Conservation (phyloP, 352 stramenopile genomes). For the Phytophthora quininea region DNA sequence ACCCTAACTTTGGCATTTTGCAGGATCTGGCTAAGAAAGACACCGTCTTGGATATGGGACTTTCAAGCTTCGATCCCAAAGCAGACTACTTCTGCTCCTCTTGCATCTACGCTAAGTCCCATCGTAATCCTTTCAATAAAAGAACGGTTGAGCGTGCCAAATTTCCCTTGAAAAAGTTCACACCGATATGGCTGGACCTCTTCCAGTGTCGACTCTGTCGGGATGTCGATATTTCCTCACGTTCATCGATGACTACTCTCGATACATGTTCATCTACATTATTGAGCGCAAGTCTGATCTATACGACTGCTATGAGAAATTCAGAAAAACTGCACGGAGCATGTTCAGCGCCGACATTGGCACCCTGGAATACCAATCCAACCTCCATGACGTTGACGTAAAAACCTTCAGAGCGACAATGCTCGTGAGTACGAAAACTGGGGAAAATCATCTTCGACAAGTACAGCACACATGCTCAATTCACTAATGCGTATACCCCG, state of each 20-base stretch:
- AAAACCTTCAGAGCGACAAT: slow-evolving; percentile 28
- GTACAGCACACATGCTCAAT: slow-evolving; percentile 24
- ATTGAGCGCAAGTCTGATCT: slow-evolving; percentile 13
- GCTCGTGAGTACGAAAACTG: slow-evolving; percentile 25
- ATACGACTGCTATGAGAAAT: slow-evolving; percentile 13
- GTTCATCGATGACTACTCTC: slow-evolving; percentile 17
- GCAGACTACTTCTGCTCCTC: slow-evolving; percentile 16
- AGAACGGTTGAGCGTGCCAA: slow-evolving; percentile 14
- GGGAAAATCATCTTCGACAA: slow-evolving; percentile 26
- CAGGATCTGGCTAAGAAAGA: slow-evolving; percentile 4
- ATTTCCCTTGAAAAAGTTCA: slow-evolving; percentile 24
- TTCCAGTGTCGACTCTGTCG: slow-evolving; percentile 8
- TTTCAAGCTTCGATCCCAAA: not conserved
- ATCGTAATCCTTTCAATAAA: slow-evolving; percentile 27
- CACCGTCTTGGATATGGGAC: not conserved
- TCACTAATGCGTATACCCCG: slow-evolving; percentile 29
- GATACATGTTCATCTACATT: slow-evolving; percentile 19
- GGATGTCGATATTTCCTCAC: slow-evolving; percentile 18
- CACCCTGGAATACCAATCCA: slow-evolving; percentile 7
- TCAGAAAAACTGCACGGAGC: slow-evolving; percentile 5
- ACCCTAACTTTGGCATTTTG: slow-evolving; percentile 6
- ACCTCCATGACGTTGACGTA: slow-evolving; percentile 17
- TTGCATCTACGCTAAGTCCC: slow-evolving; percentile 18
- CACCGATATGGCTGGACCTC: slow-evolving; percentile 16
- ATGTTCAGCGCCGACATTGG: slow-evolving; percentile 1